Percentiles rank a stretch among this genome's conserved stretches.
These are phyloP conservation scores for Magnolia officinalis DNA, from an alignment of 164 flowering plant species.

Conservation along the genomic window DNA sequence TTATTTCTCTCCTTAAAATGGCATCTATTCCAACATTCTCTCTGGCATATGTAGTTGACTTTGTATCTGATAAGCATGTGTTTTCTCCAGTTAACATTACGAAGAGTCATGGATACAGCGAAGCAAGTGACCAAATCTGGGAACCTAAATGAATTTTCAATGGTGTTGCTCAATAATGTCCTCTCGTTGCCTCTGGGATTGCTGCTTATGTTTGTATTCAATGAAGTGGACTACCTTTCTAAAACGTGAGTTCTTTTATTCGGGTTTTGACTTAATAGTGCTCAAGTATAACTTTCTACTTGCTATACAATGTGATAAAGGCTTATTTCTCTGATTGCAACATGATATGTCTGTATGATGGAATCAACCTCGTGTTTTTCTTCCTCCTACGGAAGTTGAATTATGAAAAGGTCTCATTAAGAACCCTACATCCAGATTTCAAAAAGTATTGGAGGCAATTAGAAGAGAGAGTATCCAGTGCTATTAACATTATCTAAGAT, in stretches of 20 bases:
- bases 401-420: background rate
- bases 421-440: background rate
- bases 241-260: conserved; percentile 63
- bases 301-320: background rate
- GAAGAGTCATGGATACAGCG: conserved; percentile 97
- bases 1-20: background rate
- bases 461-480: background rate
- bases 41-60: background rate
- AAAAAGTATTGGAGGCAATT: background rate
- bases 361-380: background rate
- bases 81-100: conserved; percentile 66
- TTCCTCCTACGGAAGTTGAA: background rate
- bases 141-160: conserved; percentile 85
- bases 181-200: conserved; percentile 90
- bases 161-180: conserved; percentile 92
- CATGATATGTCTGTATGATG: background rate
- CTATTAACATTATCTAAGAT: background rate
- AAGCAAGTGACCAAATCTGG: conserved; percentile 92
- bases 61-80: background rate
- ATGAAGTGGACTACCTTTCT: conserved; percentile 80
- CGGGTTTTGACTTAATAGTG: background rate
- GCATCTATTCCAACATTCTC: background rate
- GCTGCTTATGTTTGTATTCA: conserved; percentile 60
- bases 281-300: background rate
- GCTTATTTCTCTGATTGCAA: background rate